These are phyloP conservation scores for Tinospora cordifolia DNA, from an alignment of 164 flowering plant species.

Conservation along the genomic window DNA sequence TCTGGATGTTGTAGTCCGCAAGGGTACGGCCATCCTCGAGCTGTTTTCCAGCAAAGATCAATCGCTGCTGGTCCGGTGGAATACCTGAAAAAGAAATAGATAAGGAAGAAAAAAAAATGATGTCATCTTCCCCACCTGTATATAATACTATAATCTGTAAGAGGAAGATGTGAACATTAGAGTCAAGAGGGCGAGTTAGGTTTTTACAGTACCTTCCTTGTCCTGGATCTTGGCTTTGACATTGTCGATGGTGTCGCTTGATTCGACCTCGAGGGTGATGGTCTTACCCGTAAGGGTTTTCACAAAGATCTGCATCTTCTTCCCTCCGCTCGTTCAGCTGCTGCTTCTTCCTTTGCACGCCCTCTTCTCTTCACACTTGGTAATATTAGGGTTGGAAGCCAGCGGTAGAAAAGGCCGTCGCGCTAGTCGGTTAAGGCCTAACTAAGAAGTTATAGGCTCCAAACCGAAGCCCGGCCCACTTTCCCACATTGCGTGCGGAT, in stretches of 20 bases:
- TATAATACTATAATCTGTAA: background rate
- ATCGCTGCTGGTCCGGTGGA: constrained; percentile 19
- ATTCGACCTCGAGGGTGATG: constrained; percentile 56
- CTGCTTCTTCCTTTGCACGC: too few species aligned
- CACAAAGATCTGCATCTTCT: constrained; percentile 72
- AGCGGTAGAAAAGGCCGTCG: too few species aligned
- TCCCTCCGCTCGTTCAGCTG: background rate
- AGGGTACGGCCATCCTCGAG: constrained; percentile 21
- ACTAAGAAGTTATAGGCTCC: too few species aligned
- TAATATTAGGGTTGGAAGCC: too few species aligned
- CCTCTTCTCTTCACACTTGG: too few species aligned
- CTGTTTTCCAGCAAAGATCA: constrained; percentile 21
- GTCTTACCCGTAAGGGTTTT: constrained; percentile 70
- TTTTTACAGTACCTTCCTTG: constrained; percentile 13
- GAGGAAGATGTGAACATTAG: too few species aligned
- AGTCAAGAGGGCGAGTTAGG: background rate
- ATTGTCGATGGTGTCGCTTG: constrained; percentile 23
- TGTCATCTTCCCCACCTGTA: too few species aligned
- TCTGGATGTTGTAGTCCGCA: constrained; percentile 22
- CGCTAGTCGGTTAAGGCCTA: too few species aligned
- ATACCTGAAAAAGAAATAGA: background rate
- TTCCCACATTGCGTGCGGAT: too few species aligned
- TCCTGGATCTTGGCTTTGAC: constrained; percentile 19
- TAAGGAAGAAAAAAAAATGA: too few species aligned
- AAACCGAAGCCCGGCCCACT: too few species aligned